Base-by-base conservation (phyloP, 306 rosid species). In the Acacia melanoxylon region DNA sequence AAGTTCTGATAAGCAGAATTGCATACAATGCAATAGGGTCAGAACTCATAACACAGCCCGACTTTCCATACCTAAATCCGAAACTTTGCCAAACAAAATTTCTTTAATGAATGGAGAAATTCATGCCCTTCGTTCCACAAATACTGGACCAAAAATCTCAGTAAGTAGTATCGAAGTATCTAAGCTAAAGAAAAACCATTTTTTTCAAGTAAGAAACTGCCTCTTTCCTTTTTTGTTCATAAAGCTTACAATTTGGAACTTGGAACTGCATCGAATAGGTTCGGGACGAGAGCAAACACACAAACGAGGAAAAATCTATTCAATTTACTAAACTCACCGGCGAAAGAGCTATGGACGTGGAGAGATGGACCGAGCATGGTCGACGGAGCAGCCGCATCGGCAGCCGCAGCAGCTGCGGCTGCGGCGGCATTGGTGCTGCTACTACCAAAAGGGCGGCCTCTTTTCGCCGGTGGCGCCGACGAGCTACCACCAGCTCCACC, bases 371-470 rank as follows among this genome's bases (percentile, higher is more conserved):
- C 98, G 3, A 96, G 97, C 10, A 93, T 93, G 41, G 92, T 77
- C 17, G 94, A 88, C 25, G 98, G 99, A 88, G 94, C 98, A 0
- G 87, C 90, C 15, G 73, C 82, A 68, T 93, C 97, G 4, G 88
- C 91, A 2, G 94, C 89, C 3, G 90, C 86, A 0, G 93, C 85
- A 0, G 94, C 90, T 2, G 90, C 76, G 0, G 86, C 93, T 59
- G 90, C 76, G 8, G 86, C 92, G 46, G 97, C 87, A 73, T 84
- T 89, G 70, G 78, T 86, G 86, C 67, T 91, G 2, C 96, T 82
- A 86, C 98, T 91, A 4, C 99, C 99, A 24, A 93, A 91, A 0
- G 99, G 99, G 1, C 98, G 97, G 59, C 99, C 99, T 70, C 98
- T 83, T 84, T 93, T 96, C 1, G 94, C 94, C 76, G 99, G 88